Percentiles rank a stretch among this genome's conserved stretches.
phyloP scores from a whole-genome alignment of 2,329 filamentous ascomycete genomes.

The Ophiosphaerella herpotricha region DNA sequence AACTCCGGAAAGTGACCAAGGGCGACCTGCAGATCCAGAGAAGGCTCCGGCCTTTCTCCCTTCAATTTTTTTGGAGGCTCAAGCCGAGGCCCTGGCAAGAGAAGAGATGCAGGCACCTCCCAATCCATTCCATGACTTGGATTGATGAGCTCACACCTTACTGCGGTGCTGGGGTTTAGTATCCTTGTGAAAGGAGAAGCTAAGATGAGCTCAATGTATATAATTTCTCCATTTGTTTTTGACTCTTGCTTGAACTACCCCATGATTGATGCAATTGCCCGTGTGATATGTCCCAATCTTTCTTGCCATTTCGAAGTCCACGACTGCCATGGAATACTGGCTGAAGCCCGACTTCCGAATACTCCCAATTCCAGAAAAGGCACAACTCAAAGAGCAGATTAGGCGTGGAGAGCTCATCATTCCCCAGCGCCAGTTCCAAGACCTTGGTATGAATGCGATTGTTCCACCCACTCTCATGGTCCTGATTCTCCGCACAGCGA shows the following conservation, averaged over 20 bases:
- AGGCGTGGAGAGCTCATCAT: conserved; percentile 1
- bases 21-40: conserved; percentile 9
- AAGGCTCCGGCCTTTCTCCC: conserved; percentile 10
- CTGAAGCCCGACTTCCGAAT: no score
- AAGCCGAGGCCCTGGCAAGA: conserved; percentile 12
- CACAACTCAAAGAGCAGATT: no score
- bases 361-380: no score
- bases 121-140: conserved; percentile 16
- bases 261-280: no score
- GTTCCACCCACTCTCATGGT: conserved; percentile 10
- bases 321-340: no score
- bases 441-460: conserved; percentile 10
- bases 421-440: conserved; percentile 7
- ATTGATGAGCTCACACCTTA: conserved; percentile 9
- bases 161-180: no score
- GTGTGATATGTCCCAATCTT: no score
- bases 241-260: no score
- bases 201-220: no score
- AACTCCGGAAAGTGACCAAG: conserved; percentile 3
- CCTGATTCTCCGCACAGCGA: conserved; percentile 8
- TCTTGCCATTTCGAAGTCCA: no score
- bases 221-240: no score
- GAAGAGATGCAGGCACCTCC: conserved; percentile 15
- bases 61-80: conserved; percentile 2
- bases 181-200: no score